Conservation (phyloP, 2,329 filamentous ascomycete species). For the Aureobasidium sp. region DNA sequence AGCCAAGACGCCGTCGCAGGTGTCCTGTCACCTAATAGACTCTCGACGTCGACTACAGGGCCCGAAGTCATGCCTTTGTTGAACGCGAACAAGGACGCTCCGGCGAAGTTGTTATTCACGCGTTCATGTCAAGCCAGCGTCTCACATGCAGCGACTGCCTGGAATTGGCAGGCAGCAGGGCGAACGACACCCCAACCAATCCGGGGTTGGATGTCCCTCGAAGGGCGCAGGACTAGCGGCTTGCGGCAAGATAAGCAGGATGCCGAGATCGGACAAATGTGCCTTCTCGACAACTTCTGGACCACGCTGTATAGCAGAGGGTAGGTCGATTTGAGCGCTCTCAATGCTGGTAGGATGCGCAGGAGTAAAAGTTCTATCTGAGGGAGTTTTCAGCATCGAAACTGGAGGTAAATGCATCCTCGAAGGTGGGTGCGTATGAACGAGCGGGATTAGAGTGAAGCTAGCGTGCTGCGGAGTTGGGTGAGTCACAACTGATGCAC, state of each 20-base stretch:
- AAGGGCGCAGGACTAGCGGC: conserved; percentile 11
- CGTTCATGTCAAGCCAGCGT: conserved; percentile 1
- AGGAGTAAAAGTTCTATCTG: background rate
- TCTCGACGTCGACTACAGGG: background rate
- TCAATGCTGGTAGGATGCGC: background rate
- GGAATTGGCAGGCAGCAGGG: conserved; percentile 6
- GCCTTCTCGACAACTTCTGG: background rate
- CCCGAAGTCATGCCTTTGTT: conserved; percentile 1
- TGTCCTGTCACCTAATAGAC: background rate
- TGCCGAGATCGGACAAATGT: conserved; percentile 1
- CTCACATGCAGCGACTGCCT: conserved; percentile 2
- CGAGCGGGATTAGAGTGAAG: background rate
- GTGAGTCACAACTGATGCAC: conserved; percentile 7
- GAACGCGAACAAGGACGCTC: background rate
- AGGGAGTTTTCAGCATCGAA: background rate
- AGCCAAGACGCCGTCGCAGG: background rate
- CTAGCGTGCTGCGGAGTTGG: background rate
- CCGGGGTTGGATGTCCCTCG: background rate
- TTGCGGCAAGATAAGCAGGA: conserved; percentile 7
- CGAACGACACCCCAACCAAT: conserved; percentile 3
- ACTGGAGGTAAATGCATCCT: background rate
- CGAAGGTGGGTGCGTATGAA: background rate
- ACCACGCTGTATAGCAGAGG: background rate
- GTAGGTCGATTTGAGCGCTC: conserved; percentile 3
- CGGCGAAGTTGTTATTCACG: background rate